Evolutionary conservation across 306 rosid genomes (phyloP).

Genomic region (Prunus salicina): DNA sequence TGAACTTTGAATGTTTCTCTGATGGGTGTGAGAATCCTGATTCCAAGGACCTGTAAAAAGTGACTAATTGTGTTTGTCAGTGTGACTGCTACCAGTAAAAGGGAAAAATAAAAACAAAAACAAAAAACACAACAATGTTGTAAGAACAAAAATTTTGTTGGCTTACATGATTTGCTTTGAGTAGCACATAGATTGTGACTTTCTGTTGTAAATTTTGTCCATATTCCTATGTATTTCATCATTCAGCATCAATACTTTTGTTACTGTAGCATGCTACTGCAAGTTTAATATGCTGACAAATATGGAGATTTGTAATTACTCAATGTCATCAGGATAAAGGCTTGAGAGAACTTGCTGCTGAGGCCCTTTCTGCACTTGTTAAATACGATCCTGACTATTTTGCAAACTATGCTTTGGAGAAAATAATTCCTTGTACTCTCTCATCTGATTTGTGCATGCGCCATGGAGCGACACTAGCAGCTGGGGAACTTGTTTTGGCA

Average conservation of each 20-base stretch:
- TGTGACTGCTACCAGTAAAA: background rate
- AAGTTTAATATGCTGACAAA: constrained; percentile 21
- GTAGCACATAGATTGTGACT: too few relatives aligned
- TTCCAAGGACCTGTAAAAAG: background rate
- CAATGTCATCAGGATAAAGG: constrained; percentile 69
- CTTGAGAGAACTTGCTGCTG: constrained; percentile 90
- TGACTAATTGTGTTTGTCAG: background rate
- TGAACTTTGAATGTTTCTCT: background rate
- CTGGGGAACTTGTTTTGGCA: constrained; percentile 76
- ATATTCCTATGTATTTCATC: background rate
- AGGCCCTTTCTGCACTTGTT: constrained; percentile 81
- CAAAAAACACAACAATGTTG: background rate
- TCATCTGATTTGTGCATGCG: constrained; percentile 96
- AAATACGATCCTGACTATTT: constrained; percentile 76
- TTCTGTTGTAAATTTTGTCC: background rate
- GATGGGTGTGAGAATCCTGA: background rate
- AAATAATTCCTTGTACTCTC: constrained; percentile 78
- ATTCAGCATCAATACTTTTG: constrained; percentile 9
- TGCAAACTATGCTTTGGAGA: constrained; percentile 58
- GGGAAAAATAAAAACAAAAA: too few relatives aligned
- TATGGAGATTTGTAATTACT: constrained; percentile 24
- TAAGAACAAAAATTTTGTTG: too few relatives aligned
- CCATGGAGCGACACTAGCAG: constrained; percentile 88
- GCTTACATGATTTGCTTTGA: too few relatives aligned
- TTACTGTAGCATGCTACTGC: constrained; percentile 8